Evolutionary conservation across 768 basidiomycete genomes (phyloP), one percentile per base, ranked within the genome.

Genomic region (Collybia mongolica): DNA sequence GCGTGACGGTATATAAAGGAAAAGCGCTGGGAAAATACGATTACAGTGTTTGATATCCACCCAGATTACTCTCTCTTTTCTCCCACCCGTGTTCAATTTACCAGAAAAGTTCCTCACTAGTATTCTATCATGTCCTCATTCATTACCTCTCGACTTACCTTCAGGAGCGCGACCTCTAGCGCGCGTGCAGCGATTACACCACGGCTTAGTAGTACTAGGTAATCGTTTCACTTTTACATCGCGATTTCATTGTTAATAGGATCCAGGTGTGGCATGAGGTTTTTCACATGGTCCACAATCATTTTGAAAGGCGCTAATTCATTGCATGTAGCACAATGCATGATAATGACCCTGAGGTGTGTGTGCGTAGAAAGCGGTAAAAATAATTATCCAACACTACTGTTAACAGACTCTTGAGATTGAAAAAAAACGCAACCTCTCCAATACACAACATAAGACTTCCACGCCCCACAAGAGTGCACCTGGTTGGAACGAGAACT

Each of bases 401-500:
- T 44, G 42, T 43, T 19, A 49, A 40, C 42, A 83, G 78, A 55
- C 75, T 9, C 65, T 84, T 18, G 80, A 81, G 48, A 59, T 58
- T 15, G 80, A 84, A 60, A 86, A 86, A 53, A 62, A 55, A 11
- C 71, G 76, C n/a, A 80, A 80, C 57, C 63, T 81, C 36, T 59
- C 71, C 18, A 66, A 68, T 5, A 60, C 61, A 3, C 75, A 80
- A 24, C 69, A 79, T 58, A 67, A 68, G 52, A 78, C 72, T 1
- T 74, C 79, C 2, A 72, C 80, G 1, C 74, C 79, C 8, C 74
- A 77, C 48, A 55, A 73, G 9, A 62, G 79, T 53, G 83, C 85
- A 0, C 86, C 84, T 2, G 86, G 85, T 1, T 88, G 86, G 86
- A 87, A 87, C 53, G 86, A 88, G 56, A 62, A 65, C 20, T 75